Conservation (phyloP, 768 basidiomycete species). For the Guyanaporus albipodus region DNA sequence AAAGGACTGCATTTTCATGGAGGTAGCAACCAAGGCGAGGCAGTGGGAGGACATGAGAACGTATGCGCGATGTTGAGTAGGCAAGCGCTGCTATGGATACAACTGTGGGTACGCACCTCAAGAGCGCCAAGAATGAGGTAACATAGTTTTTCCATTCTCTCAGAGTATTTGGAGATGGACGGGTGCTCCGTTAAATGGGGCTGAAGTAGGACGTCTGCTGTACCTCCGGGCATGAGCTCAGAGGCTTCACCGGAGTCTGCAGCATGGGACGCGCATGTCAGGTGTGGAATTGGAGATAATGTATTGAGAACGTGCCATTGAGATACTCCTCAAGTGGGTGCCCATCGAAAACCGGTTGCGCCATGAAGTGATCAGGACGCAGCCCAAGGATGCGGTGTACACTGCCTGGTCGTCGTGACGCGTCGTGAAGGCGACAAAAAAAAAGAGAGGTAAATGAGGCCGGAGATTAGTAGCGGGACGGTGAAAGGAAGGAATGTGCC, state of each 20-base stretch:
- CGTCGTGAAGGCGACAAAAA: constrained; percentile 18
- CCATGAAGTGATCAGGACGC: constrained; percentile 44
- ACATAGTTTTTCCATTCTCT: constrained; percentile 28
- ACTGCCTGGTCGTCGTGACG: constrained; percentile 21
- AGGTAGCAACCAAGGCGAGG: constrained; percentile 7
- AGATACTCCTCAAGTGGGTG: constrained; percentile 75
- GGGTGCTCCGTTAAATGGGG: constrained; percentile 10
- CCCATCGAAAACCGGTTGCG: constrained; percentile 73
- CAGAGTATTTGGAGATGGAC: constrained; percentile 16
- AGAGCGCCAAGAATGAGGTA: constrained; percentile 17
- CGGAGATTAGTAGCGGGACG: constrained; percentile 23
- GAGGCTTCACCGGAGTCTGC: constrained; percentile 58
- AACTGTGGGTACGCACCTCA: constrained; percentile 36
- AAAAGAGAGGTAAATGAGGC: constrained; percentile 3
- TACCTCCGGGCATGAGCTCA: constrained; percentile 56
- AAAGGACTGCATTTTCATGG: constrained; percentile 33
- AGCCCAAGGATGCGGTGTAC: constrained; percentile 15
- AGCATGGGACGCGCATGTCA: constrained; percentile 15
- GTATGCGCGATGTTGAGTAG: constrained; percentile 8
- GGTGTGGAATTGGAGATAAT: neutral
- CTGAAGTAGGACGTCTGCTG: constrained; percentile 32
- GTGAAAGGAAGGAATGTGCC: constrained; percentile 20
- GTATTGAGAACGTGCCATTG: constrained; percentile 40
- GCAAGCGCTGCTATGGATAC: constrained; percentile 12
- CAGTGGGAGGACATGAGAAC: neutral